Evolutionary conservation across 2,329 filamentous ascomycete genomes (phyloP), one percentile per base, ranked within the genome.

Genomic region (Neospermospora avenae): DNA sequence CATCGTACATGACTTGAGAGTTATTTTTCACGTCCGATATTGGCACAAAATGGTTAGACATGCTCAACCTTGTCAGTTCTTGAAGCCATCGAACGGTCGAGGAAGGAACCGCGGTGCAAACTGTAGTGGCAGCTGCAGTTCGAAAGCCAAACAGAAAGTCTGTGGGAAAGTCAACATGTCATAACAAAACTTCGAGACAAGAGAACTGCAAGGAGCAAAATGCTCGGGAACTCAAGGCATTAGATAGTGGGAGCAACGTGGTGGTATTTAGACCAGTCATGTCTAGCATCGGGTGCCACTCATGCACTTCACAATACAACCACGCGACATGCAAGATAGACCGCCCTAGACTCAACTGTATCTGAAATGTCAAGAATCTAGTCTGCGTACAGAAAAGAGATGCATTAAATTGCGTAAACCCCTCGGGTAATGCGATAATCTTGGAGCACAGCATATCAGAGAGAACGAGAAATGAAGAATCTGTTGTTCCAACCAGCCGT

Each of bases 1-100:
- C 61, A 1, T 58, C 37, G 28, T 35, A 59, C 31, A 8, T 57
- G 53, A 54, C 35, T 58, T 37, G 18, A 22, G 52, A 54, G 24
- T 48, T 53, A 10, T 56, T 53, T 22, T 53, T 56, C 18, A 22
- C 4, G 22, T 53, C 46, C 14, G 39, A 31, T 34, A 53, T 13
- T 34, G 45, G 6, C 24, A 13, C 41, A 46, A 22, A 8, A 4
- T 24, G 34, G 7, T n/a, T 39, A 37, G 20, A 46, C 31, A 35
- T 25, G 44, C 24, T 44, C 52, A n/a, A 60, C 58, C 18, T n/a
- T 46, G 35, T 56, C 48, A 14, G 18, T 14, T 22, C 20, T 20
- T 28, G 18, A 49, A 44, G 44, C 31, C 53, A 56, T 56, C 25
- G 31, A 31, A 13, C 6, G 28, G 42, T n/a, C 4, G 34, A 41